phyloP scores from a whole-genome alignment of 495 filamentous ascomycete species.

The Thozetella sp. region DNA sequence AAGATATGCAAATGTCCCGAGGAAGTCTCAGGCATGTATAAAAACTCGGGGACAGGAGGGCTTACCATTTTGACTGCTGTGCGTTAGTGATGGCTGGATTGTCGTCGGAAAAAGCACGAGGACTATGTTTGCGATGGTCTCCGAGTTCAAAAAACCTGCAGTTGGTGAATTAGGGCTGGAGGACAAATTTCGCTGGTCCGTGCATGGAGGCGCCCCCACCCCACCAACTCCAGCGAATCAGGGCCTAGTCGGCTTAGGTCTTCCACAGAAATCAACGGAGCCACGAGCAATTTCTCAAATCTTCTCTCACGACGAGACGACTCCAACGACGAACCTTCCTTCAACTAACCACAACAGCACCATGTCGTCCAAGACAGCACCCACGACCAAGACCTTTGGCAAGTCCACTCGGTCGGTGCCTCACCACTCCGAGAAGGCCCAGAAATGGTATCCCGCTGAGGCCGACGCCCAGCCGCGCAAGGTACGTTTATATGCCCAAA shows the following conservation, averaged over 20 bases:
- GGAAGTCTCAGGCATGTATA: neutral
- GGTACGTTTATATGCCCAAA: constrained; percentile 60
- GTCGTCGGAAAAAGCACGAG: constrained; percentile 1
- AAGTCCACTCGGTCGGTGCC: constrained; percentile 93
- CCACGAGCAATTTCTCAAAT: constrained; percentile 32
- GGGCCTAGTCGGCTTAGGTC: constrained; percentile 25
- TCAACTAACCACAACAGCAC: constrained; percentile 46
- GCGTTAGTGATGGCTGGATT: constrained; percentile 1
- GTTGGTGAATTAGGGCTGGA: constrained; percentile 3
- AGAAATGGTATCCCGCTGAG: constrained; percentile 99
- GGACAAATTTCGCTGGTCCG: constrained; percentile 1
- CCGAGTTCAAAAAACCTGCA: neutral
- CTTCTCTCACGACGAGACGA: constrained; percentile 30
- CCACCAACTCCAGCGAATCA: constrained; percentile 1
- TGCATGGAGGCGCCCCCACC: neutral
- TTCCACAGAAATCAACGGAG: constrained; percentile 30
- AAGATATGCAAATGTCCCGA: neutral
- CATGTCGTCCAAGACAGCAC: constrained; percentile 65
- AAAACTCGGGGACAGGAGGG: neutral
- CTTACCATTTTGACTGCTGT: constrained; percentile 2
- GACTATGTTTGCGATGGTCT: neutral
- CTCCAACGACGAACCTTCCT: constrained; percentile 32
- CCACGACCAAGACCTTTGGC: constrained; percentile 92
- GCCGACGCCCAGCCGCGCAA: constrained; percentile 89
- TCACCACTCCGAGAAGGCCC: constrained; percentile 82